Evolutionary conservation across 805 yeast species (phyloP).

Genomic region (Nematodospora valgi): DNA sequence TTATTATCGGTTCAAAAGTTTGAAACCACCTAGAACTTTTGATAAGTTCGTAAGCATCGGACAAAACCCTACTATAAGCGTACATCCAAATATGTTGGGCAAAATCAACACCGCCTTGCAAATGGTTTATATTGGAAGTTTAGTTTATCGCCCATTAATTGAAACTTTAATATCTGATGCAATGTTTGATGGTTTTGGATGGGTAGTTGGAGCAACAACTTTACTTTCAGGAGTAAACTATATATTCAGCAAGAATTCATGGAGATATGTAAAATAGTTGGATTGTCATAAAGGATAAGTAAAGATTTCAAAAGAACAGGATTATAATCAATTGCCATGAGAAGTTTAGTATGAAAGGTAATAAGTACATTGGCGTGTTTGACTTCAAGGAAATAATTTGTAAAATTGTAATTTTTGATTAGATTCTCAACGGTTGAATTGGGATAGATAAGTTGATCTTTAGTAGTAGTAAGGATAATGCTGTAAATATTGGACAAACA

Average conservation of each 20-base stretch:
- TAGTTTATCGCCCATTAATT: slow-evolving; percentile 33
- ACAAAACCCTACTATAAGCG: slow-evolving; percentile 72
- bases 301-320: slow-evolving; percentile 7
- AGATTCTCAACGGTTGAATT: background rate
- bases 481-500: slow-evolving; percentile 4
- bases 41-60: slow-evolving; percentile 73
- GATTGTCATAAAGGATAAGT: slow-evolving; percentile 7
- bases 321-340: slow-evolving; percentile 1
- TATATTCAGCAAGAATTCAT: slow-evolving; percentile 65
- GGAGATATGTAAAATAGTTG: slow-evolving; percentile 42
- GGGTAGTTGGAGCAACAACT: slow-evolving; percentile 54
- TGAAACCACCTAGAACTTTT: slow-evolving; percentile 75
- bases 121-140: slow-evolving; percentile 75
- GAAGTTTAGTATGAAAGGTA: slow-evolving; percentile 4
- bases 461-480: background rate
- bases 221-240: slow-evolving; percentile 76
- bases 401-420: background rate
- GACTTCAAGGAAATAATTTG: background rate
- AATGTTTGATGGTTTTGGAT: slow-evolving; percentile 24
- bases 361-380: slow-evolving; percentile 2
- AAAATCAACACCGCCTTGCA: slow-evolving; percentile 90
- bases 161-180: slow-evolving; percentile 17
- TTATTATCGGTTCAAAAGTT: slow-evolving; percentile 65
- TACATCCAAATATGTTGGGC: slow-evolving; percentile 81
- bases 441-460: no score